Evolutionary conservation across 176 grass and related monocot genomes (phyloP).

Genomic region (Puya raimondii): DNA sequence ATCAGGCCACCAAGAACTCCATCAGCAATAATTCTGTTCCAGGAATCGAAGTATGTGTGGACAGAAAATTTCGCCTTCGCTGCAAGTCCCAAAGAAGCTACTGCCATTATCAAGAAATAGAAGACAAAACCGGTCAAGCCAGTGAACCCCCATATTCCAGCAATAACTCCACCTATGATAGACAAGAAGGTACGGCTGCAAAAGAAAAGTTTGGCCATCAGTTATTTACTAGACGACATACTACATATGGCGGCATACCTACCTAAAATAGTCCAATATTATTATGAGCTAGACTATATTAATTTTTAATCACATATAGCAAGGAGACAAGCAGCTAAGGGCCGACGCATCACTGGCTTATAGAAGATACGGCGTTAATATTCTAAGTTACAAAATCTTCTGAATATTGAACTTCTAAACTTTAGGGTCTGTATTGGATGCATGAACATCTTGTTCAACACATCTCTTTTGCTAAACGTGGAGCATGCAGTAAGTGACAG

Average conservation of each 20-base stretch:
- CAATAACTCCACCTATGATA: slow-evolving; percentile 81
- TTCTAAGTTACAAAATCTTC: no score
- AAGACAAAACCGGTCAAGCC: slow-evolving; percentile 72
- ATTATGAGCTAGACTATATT: background rate
- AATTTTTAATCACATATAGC: background rate
- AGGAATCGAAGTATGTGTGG: slow-evolving; percentile 65
- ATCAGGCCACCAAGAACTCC: slow-evolving; percentile 84
- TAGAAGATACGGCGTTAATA: no score
- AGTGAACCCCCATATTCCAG: slow-evolving; percentile 88
- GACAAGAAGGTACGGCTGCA: slow-evolving; percentile 87
- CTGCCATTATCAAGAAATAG: slow-evolving; percentile 77
- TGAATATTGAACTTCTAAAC: no score
- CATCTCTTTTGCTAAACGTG: no score
- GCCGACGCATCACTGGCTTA: no score
- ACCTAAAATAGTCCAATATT: slow-evolving; percentile 4
- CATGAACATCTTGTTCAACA: no score
- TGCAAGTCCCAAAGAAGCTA: slow-evolving; percentile 46
- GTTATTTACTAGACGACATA: slow-evolving; percentile 11
- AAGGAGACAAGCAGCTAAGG: no score
- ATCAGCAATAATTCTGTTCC: slow-evolving; percentile 76
- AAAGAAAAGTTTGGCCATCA: slow-evolving; percentile 15
- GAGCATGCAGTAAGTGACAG: no score
- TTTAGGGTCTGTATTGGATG: no score
- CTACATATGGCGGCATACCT: background rate
- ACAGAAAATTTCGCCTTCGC: slow-evolving; percentile 83